Conservation (phyloP, 495 filamentous ascomycete species). For the Tuber umbilicatum region DNA sequence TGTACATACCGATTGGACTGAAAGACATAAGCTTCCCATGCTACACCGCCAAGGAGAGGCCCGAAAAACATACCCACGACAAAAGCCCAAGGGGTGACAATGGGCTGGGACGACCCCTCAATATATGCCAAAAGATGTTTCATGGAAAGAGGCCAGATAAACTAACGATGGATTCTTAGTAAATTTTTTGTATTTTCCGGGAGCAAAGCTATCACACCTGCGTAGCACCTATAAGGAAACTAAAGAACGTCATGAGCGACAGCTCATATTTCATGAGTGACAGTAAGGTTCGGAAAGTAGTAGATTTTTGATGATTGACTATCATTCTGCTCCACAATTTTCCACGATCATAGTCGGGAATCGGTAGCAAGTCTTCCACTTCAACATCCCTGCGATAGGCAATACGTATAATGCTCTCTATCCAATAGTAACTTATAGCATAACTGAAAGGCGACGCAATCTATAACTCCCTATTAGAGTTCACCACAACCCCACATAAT, state of each 20-base stretch:
- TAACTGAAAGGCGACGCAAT: conserved; percentile 38
- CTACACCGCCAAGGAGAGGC: conserved; percentile 22
- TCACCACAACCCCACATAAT: not conserved
- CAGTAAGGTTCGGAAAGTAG: conserved; percentile 34
- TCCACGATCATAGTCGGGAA: conserved; percentile 40
- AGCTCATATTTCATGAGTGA: conserved; percentile 35
- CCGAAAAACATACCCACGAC: conserved; percentile 37
- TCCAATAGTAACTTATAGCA: conserved; percentile 36
- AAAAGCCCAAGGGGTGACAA: conserved; percentile 37
- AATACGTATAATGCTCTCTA: conserved; percentile 23
- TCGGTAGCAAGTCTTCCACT: conserved; percentile 22
- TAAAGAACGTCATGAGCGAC: conserved; percentile 36
- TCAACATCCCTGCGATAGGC: conserved; percentile 33
- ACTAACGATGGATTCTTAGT: conserved; percentile 12
- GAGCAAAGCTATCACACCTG: conserved; percentile 13
- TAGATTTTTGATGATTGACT: conserved; percentile 24
- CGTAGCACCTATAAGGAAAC: conserved; percentile 27
- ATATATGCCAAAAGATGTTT: conserved; percentile 37
- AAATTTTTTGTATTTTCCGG: not conserved
- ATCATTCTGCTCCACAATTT: conserved; percentile 36
- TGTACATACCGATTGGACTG: conserved; percentile 29
- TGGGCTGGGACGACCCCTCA: conserved; percentile 32
- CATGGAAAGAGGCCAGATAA: conserved; percentile 39
- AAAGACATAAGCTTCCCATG: conserved; percentile 34
- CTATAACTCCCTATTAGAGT: not conserved